Evolutionary conservation across 2,329 filamentous ascomycete genomes (phyloP), one percentile per base, ranked within the genome.

Genomic region (Cytospora piceae): DNA sequence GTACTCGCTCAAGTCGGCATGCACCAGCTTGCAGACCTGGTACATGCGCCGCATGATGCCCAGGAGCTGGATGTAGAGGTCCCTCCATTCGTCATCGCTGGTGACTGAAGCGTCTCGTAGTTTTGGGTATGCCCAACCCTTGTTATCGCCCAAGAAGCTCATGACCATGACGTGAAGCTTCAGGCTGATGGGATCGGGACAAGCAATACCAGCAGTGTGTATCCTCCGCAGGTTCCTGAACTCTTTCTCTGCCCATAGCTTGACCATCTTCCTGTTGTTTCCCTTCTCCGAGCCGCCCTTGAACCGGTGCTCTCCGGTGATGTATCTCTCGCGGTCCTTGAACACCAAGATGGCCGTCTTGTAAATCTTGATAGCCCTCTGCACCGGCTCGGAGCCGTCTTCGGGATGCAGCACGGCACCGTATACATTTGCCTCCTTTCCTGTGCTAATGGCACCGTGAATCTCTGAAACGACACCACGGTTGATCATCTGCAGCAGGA

Each of bases 361-460:
- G 87, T 99, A 99, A 59, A 99, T 92, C 80, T 99, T 99, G 82
- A 98, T 93, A 15, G 95, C 95, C 58, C 93, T 87, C 73, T 97
- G 92, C 0, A 88, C 79, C 0, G 86, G 80, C 24, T 83, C 79
- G 49, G 82, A 81, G 27, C 75, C 78, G 12, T 85, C 83, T 8
- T 87, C 81, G 0, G 82, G 80, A 58, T 87, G 81, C 3, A 88
- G 85, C 14, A 96, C 84, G 22, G 94, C 93, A 69, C 96, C 93
- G 79, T 99, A 99, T 31, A 99, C 95, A 76, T 99, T 99, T 67
- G 95, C 95, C 78, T 99, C 95, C 77, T 99, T 99, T 64, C 95
- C 95, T 0, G 95, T 99, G 68, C 93, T 97, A 71, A 99, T 86
- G 75, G 95, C 95, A 56, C 96, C 95, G 76, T 99, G 93, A 60